Evolutionary conservation across 176 grass and related monocot genomes (phyloP), one percentile per base, ranked within the genome.

Genomic region (Puya raimondii): DNA sequence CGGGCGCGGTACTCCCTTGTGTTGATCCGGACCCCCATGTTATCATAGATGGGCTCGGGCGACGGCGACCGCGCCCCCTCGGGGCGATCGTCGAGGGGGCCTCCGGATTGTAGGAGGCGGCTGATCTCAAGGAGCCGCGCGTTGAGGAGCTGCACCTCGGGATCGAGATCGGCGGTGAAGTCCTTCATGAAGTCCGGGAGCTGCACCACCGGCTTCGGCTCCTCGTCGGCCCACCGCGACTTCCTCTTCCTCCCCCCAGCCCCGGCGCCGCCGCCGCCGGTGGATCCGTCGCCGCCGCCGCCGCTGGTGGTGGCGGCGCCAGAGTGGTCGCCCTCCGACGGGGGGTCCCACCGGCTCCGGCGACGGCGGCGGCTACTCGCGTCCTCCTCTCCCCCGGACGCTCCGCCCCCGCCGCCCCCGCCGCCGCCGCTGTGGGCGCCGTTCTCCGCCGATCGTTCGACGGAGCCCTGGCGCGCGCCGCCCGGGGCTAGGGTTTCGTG

Each of bases 181-280:
- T 99, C 87, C 87, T 88, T 99, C 94, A 99, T 93, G 84, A 99
- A 99, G 70, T 99, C 94, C 23, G 90, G 90, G 7, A 93, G 87
- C 11, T 79, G 78, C 23, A 99, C 78, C 66, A 70, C 26, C 11
- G 90, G 86, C 73, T 88, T 86, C 0, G 90, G 87, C 71, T 93
- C 90, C 82, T 99, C 87, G 67, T 99, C 94, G 21, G 89, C 94
- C 94, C 90, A 99, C 47, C 94, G 84, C 53, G 94, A 85, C 80
- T 84, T 99, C 26, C 94, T 82, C 78, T 93, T 99, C 64, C 89
- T 75, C 0, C 74, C 70, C 1, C 88, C 74, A 3, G 33, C 48
- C 0, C 69, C 82, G 1, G 76, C 71, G 9, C 80, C 85, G 49
- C 81, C 84, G 1, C 77, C 78, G 65, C 79, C 84, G 29, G 83